A percentile compares a stretch with the other conserved stretches of the same genome.
Evolutionary conservation across 139 green algal genomes (phyloP).

Genomic region (Volvox reticuliferus): DNA sequence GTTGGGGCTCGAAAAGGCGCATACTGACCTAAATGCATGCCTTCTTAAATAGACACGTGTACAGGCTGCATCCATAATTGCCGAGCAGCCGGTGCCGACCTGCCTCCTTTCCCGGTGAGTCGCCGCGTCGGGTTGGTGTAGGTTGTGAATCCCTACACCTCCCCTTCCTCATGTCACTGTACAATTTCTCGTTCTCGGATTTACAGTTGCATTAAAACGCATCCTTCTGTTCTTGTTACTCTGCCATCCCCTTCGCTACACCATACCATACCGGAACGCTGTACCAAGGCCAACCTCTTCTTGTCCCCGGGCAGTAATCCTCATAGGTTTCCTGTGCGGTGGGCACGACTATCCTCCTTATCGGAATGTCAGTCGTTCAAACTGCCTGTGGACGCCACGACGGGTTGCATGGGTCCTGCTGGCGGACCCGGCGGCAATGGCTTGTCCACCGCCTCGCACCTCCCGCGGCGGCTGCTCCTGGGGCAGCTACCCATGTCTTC

Average conservation of each 20-base stretch:
- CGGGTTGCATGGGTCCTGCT: not conserved
- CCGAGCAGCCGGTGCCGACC: conserved; percentile 11
- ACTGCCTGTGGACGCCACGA: not conserved
- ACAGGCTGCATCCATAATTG: conserved; percentile 13
- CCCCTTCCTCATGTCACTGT: too few species aligned
- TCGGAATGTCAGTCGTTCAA: not conserved
- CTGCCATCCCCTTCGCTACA: too few species aligned
- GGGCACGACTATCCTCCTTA: not conserved
- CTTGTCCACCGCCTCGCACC: not conserved
- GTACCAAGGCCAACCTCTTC: too few species aligned
- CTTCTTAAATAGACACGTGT: not conserved
- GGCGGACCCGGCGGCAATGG: not conserved
- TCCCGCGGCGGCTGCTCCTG: not conserved
- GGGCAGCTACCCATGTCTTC: conserved; percentile 43
- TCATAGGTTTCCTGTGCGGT: conserved; percentile 18
- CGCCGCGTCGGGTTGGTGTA: too few species aligned
- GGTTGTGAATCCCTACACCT: too few species aligned
- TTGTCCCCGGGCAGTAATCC: not conserved
- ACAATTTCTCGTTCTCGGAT: too few species aligned
- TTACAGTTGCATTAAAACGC: too few species aligned
- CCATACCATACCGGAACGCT: too few species aligned
- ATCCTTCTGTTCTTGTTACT: too few species aligned
- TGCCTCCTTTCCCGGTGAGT: conserved; percentile 30
- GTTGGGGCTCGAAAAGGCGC: too few species aligned
- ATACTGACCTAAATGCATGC: too few species aligned